Base-by-base conservation (phyloP, 106 monocot species). In the Platanthera guangdongensis region DNA sequence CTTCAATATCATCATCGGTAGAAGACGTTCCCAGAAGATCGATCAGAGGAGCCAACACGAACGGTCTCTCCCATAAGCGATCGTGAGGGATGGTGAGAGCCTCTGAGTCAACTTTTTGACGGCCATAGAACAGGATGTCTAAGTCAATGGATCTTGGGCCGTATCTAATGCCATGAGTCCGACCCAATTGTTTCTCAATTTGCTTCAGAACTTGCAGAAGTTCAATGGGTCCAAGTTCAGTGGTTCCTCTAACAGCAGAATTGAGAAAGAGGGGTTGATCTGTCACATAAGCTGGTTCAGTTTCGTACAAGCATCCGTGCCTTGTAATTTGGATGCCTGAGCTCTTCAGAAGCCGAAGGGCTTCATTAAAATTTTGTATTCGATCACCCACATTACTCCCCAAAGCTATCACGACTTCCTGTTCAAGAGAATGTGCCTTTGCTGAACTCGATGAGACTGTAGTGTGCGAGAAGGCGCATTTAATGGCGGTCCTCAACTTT, bases 61-160 rank as follows among this genome's bases (percentile, higher is more conserved):
- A 96, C 4, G 96, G 83, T 81, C 96, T 90, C 82, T 96, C 96
- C 78, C 84, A 91, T 14, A 96, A 84, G 73, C 92, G 86, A 68
- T 87, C 83, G 81, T 95, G 95, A 28, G 95, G 96, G 71, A 96
- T 81, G 12, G 19, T 87, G 54, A 96, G 86, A 78, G 39, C 59
- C 69, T 91, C 89, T 6, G 93, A 86, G 3, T 91, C 76, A 14
- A 93, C 71, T 63, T 76, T 82, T 14, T 49, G 50, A 51, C 77
- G 84, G 0, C 87, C 96, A 71, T 93, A 93, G 57, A 96, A 93
- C 49, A 96, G 84, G 75, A 96, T 96, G 64, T 96, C 96, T 8
- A 96, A 79, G 72, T 96, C 96, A 22, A 96, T 96, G 8, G 89
- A 90, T 78, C 96, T 88, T 12, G 96, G 96, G 51, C 96, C 93